Conservation (phyloP, 164 flowering plant species). For the Dillenia turbinata region DNA sequence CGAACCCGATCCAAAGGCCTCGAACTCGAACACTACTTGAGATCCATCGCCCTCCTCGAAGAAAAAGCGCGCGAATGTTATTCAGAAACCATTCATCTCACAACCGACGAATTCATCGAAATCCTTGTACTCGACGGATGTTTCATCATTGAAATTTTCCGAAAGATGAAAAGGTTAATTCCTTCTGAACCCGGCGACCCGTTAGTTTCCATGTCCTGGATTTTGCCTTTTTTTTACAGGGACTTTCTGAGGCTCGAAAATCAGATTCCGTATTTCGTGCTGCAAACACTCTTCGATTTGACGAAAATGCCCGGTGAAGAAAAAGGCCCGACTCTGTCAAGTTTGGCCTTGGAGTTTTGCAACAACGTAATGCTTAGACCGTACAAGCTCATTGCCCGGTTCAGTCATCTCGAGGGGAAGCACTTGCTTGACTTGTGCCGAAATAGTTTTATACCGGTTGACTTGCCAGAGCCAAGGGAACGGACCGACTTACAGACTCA, state of each 20-base stretch:
- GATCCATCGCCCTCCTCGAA: constrained; percentile 1
- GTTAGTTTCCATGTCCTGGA: constrained; percentile 37
- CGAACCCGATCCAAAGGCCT: constrained; percentile 18
- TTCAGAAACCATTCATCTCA: constrained; percentile 19
- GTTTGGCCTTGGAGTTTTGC: constrained; percentile 36
- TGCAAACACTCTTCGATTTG: constrained; percentile 30
- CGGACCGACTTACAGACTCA: constrained; percentile 11
- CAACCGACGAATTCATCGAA: constrained; percentile 33
- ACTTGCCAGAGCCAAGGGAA: constrained; percentile 6
- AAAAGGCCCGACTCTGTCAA: constrained; percentile 9
- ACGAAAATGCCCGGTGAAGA: constrained; percentile 9
- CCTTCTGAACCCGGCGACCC: constrained; percentile 37
- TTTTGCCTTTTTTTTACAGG: constrained; percentile 29
- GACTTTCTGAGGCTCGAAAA: constrained; percentile 49
- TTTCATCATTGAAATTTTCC: constrained; percentile 43
- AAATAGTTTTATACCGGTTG: constrained; percentile 24
- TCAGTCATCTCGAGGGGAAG: constrained; percentile 7
- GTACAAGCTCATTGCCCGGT: constrained; percentile 10
- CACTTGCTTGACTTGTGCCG: constrained; percentile 55
- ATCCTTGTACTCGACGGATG: constrained; percentile 52
- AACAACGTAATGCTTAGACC: constrained; percentile 25
- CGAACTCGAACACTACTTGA: constrained; percentile 20
- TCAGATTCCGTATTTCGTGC: constrained; percentile 46
- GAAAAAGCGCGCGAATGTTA: constrained; percentile 16
- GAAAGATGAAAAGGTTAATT: constrained; percentile 22